Evolutionary conservation across 2,329 filamentous ascomycete species (phyloP).

Genomic region (Daldinia sp.): DNA sequence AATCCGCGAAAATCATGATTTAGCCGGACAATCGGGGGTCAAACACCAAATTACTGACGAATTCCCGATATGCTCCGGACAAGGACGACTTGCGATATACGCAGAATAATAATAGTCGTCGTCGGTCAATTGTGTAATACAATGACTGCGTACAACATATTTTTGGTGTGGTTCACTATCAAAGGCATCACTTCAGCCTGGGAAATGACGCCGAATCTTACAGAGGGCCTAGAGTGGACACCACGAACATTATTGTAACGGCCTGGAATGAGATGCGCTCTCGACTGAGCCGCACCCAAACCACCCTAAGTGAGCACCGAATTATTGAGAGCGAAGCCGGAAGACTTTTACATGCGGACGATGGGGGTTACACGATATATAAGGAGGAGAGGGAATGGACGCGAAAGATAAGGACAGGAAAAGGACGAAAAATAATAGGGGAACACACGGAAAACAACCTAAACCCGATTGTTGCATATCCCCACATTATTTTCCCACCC

Average conservation of each 20-base stretch:
- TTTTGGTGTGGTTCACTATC: neutral
- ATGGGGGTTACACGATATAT: neutral
- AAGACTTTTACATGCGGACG: neutral
- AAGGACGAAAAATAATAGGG: neutral
- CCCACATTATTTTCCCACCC: neutral
- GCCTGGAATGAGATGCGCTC: neutral
- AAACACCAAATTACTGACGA: neutral
- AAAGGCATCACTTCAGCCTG: neutral
- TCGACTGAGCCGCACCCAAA: neutral
- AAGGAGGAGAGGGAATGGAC: neutral
- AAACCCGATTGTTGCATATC: conserved; percentile 1
- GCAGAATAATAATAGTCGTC: neutral
- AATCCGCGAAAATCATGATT: neutral
- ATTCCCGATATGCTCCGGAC: neutral
- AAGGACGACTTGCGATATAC: neutral
- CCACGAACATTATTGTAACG: neutral
- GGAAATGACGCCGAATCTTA: neutral
- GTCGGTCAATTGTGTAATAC: neutral
- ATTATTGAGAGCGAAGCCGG: neutral
- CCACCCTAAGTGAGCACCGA: neutral
- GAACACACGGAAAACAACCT: conserved; percentile 3
- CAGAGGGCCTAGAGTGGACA: neutral
- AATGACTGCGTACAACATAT: neutral
- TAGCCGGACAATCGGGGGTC: neutral
- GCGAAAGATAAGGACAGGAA: neutral